These are phyloP conservation scores for Albugo candida DNA, from an alignment of 352 stramenopile species.

Conservation along the genomic window DNA sequence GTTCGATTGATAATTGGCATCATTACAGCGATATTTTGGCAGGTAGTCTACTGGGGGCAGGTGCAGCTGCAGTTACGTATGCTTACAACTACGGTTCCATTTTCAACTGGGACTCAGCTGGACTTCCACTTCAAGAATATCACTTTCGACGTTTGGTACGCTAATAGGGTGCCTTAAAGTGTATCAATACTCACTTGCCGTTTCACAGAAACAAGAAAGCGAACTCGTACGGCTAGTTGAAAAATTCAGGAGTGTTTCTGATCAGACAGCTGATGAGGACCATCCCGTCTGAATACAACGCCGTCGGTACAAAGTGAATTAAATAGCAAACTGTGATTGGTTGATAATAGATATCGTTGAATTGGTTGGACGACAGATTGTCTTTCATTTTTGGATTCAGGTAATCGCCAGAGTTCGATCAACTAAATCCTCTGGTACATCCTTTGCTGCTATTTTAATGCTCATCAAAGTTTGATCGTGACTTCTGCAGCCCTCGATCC, in stretches of 20 bases:
- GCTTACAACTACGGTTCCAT: constrained; percentile 50
- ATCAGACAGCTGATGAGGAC: no score
- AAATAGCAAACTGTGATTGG: no score
- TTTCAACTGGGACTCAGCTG: constrained; percentile 33
- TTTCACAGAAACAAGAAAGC: no score
- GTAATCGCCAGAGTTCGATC: constrained; percentile 74
- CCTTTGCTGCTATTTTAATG: constrained; percentile 8
- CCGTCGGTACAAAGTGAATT: no score
- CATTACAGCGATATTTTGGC: constrained; percentile 65
- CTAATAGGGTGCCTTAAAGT: no score
- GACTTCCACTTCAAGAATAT: constrained; percentile 31
- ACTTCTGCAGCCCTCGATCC: constrained; percentile 55
- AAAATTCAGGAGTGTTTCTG: no score
- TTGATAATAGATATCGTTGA: constrained; percentile 1
- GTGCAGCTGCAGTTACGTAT: constrained; percentile 30
- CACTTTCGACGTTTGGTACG: constrained; percentile 3
- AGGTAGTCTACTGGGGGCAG: constrained; percentile 39
- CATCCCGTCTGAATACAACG: no score
- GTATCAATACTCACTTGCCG: no score
- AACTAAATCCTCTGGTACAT: constrained; percentile 32
- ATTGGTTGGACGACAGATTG: neutral
- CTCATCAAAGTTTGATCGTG: constrained; percentile 5
- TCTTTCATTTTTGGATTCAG: constrained; percentile 65
- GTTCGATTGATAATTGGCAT: constrained; percentile 72
- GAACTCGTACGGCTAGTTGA: no score